Evolutionary conservation across 805 yeast species (phyloP).

Genomic region (Candida piceae): DNA sequence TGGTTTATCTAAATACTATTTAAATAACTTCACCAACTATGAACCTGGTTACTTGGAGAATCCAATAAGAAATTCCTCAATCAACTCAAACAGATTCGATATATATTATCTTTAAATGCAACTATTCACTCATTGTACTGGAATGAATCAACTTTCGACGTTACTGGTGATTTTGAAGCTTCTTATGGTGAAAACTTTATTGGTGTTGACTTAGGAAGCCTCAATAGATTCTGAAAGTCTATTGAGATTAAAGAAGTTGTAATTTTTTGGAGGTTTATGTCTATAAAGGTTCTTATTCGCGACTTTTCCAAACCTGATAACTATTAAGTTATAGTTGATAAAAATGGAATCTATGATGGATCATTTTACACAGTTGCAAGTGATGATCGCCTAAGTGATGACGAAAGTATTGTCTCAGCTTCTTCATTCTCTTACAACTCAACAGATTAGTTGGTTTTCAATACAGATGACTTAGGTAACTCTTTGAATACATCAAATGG

Average conservation of each 20-base stretch:
- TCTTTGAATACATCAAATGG: no score
- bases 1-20: conserved; percentile 80
- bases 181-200: conserved; percentile 35
- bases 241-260: conserved; percentile 8
- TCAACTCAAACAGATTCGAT: conserved; percentile 37
- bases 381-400: conserved; percentile 49
- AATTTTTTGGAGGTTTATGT: conserved; percentile 36
- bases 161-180: conserved; percentile 47
- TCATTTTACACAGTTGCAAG: conserved; percentile 32
- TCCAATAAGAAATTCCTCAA: conserved; percentile 43
- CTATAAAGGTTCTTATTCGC: conserved; percentile 38
- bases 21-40: conserved; percentile 52
- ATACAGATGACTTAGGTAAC: conserved; percentile 14
- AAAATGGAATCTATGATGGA: conserved; percentile 28
- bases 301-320: conserved; percentile 25
- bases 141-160: conserved; percentile 31
- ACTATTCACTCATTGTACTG: conserved; percentile 32
- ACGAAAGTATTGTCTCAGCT: conserved; percentile 14
- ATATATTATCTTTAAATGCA: conserved; percentile 34
- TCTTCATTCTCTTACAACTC: conserved; percentile 30
- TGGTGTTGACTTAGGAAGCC: conserved; percentile 23
- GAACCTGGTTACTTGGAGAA: conserved; percentile 14
- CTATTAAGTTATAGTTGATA: conserved; percentile 15
- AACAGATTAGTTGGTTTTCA: conserved; percentile 39
- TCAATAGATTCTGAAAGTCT: conserved; percentile 13